phyloP scores from a whole-genome alignment of 2,329 filamentous ascomycete genomes.

The Aspergillus transmontanensis region DNA sequence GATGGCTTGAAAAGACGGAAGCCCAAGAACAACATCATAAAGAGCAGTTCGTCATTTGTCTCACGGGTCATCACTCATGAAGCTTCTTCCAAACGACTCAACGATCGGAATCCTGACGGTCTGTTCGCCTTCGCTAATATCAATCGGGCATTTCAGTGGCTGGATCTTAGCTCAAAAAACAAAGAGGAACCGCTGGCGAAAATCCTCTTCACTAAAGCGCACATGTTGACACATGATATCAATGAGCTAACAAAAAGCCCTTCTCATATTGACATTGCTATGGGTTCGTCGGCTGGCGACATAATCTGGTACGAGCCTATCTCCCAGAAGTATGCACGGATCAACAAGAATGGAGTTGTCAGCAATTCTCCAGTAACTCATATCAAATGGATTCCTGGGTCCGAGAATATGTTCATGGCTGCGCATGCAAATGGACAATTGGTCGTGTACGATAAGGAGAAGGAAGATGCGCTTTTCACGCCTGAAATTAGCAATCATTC shows the following conservation, averaged over 20 bases:
- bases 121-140: conserved; percentile 93
- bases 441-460: conserved; percentile 96
- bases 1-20: conserved; percentile 75
- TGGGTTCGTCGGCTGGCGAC: conserved; percentile 95
- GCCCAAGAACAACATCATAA: conserved; percentile 97
- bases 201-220: conserved; percentile 93
- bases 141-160: conserved; percentile 93
- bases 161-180: conserved; percentile 73
- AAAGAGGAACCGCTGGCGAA: conserved; percentile 90
- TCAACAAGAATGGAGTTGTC: conserved; percentile 96
- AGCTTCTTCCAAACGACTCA: conserved; percentile 72
- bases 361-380: conserved; percentile 82
- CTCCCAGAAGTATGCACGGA: conserved; percentile 88
- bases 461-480: conserved; percentile 80
- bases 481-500: conserved; percentile 57
- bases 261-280: conserved; percentile 83
- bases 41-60: conserved; percentile 98
- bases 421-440: conserved; percentile 89
- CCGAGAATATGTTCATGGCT: conserved; percentile 88
- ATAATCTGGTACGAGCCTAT: conserved; percentile 99
- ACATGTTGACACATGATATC: conserved; percentile 91
- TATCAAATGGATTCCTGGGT: conserved; percentile 91
- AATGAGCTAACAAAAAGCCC: conserved; percentile 79
- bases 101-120: conserved; percentile 76
- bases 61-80: conserved; percentile 95